These are phyloP conservation scores for Termitomyces sp. DNA, from an alignment of 768 basidiomycete genomes.

Conservation along the genomic window DNA sequence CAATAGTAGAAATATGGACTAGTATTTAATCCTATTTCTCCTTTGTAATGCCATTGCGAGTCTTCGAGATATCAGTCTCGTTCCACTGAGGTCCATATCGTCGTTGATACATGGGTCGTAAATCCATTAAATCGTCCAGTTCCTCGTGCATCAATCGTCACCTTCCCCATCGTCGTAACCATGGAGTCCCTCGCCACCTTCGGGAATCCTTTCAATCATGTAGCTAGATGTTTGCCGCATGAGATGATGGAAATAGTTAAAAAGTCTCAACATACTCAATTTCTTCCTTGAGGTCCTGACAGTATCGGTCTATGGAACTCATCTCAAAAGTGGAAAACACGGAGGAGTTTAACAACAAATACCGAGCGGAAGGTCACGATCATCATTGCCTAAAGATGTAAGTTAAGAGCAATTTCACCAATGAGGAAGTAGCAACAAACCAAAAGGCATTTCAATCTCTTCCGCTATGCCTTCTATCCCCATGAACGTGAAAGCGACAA, in stretches of 20 bases:
- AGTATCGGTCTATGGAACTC: constrained; percentile 65
- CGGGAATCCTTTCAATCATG: constrained; percentile 66
- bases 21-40: not conserved
- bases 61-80: not conserved
- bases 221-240: constrained; percentile 42
- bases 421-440: constrained; percentile 35
- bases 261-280: constrained; percentile 54
- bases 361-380: constrained; percentile 76
- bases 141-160: constrained; percentile 51
- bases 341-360: not conserved
- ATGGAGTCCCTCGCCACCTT: constrained; percentile 68
- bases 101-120: constrained; percentile 5
- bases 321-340: not conserved
- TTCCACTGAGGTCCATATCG: not conserved
- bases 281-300: constrained; percentile 84
- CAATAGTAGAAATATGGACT: constrained; percentile 32
- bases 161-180: constrained; percentile 83
- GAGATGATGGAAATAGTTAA: constrained; percentile 5
- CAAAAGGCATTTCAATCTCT: constrained; percentile 94
- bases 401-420: not conserved
- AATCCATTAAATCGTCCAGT: constrained; percentile 6
- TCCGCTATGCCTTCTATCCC: constrained; percentile 95
- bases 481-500: constrained; percentile 90
- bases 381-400: constrained; percentile 50
- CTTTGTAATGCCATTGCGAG: not conserved